Conservation (phyloP, 345 rosid species). For the Moringa oleifera region DNA sequence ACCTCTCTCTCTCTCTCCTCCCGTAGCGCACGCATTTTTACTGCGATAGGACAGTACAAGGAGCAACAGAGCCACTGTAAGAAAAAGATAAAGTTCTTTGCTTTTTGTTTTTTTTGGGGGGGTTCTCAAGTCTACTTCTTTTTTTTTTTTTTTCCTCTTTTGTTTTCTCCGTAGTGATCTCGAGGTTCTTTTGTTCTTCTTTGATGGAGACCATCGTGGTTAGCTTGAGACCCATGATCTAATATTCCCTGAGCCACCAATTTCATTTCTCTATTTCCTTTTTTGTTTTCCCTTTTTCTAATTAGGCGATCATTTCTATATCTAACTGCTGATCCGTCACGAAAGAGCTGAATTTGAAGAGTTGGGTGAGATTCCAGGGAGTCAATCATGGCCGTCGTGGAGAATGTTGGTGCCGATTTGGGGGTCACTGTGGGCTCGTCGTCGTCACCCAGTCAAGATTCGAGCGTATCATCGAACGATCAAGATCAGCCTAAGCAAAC, state of each 20-base stretch:
- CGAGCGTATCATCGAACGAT: constrained; percentile 35
- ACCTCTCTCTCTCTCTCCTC: background rate
- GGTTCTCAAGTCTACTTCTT: background rate
- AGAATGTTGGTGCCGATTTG: constrained; percentile 35
- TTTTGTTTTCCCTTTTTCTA: background rate
- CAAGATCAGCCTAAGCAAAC: constrained; percentile 39
- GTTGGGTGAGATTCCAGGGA: background rate
- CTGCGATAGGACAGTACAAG: background rate
- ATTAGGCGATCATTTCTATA: background rate
- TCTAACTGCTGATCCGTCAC: constrained; percentile 11
- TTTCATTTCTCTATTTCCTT: background rate
- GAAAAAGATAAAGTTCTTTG: background rate
- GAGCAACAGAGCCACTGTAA: background rate
- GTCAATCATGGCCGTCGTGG: constrained; percentile 56
- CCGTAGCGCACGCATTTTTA: background rate
- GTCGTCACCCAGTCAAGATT: constrained; percentile 40
- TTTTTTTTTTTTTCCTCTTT: background rate
- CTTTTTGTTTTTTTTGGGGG: background rate
- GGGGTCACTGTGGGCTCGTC: constrained; percentile 22
- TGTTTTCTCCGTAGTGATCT: background rate
- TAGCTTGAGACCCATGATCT: background rate
- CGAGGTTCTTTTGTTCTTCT: background rate
- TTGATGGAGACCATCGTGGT: background rate
- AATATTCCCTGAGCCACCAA: background rate
- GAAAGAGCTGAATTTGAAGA: background rate